Base-by-base conservation (phyloP, 2,329 filamentous ascomycete genomes). In the Fusarium nygamai region DNA sequence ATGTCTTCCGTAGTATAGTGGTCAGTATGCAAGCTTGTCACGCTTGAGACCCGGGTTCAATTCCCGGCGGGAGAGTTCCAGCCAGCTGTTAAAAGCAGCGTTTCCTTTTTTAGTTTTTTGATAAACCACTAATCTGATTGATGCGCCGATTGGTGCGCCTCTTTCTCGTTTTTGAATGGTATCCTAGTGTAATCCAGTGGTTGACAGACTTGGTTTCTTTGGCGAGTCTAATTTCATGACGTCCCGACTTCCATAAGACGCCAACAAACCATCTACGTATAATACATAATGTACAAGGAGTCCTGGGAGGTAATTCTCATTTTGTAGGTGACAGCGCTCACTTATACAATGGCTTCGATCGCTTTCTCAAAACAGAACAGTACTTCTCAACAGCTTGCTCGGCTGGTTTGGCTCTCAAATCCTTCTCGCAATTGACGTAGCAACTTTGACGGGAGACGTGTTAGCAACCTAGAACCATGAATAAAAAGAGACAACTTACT, bases 1-100 rank as follows among this genome's bases (percentile, higher is more conserved):
- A n/a, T n/a, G n/a, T n/a, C 67, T 70, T 70, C 66, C 67, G 66
- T 70, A 70, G 67, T 70, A 70, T 70, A 70, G 67, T 69, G 67
- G 67, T 69, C 65, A 69, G 67, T 69, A 69, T 69, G 67, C 67
- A 69, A 69, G 67, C 67, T 69, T 69, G 67, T 69, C 67, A 69
- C 67, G 67, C 67, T 70, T 70, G 67, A 70, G 66, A 70, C 67
- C 67, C 67, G 67, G 66, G 67, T 70, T 70, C 67, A 70, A 70
- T 70, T 70, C 67, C 67, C 67, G 67, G 67, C 67, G 67, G 66
- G 67, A 70, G 67, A 70, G 67, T 65, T 65, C 60, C 60, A 65
- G 67, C 67, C 60, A 70, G 29, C 66, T 70, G 66, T 22, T 31
- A 1, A 20, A 69, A 9, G 17, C 51, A 70, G 59, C 24, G 20